Conservation (phyloP, 768 basidiomycete genomes). For the Phallus indusiatus region DNA sequence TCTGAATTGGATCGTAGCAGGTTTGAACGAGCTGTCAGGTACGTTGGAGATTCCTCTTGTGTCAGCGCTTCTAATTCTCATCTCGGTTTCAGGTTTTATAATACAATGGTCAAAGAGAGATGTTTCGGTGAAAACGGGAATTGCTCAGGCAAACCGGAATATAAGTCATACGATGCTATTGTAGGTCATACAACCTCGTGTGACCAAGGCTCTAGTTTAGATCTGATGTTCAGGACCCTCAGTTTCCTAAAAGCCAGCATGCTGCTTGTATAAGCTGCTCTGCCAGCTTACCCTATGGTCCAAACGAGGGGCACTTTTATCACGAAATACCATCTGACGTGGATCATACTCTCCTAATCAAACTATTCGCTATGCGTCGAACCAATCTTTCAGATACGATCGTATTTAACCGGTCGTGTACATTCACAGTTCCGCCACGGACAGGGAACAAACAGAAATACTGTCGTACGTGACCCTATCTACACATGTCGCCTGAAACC, state of each 20-base stretch:
- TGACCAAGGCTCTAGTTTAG: background rate
- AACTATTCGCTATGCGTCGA: conserved; percentile 1
- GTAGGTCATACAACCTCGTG: background rate
- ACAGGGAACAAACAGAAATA: conserved; percentile 6
- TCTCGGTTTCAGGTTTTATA: conserved; percentile 1
- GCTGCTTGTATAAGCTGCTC: conserved; percentile 1
- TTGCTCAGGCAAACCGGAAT: background rate
- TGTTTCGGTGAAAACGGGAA: background rate
- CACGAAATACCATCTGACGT: conserved; percentile 2
- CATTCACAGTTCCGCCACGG: conserved; percentile 1
- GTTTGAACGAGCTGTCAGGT: conserved; percentile 1
- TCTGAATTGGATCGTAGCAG: background rate
- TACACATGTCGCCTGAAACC: too few relatives aligned
- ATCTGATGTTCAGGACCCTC: background rate
- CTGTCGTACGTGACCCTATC: background rate
- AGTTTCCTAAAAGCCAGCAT: background rate
- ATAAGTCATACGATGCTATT: background rate
- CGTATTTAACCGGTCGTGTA: background rate
- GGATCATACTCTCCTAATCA: background rate
- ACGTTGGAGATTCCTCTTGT: background rate
- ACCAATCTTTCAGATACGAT: conserved; percentile 1
- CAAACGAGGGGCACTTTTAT: background rate
- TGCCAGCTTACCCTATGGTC: background rate
- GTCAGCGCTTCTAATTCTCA: background rate
- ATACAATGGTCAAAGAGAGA: conserved; percentile 5